Base-by-base conservation (phyloP, 768 basidiomycete species). In the Leucocoprinus sp. region DNA sequence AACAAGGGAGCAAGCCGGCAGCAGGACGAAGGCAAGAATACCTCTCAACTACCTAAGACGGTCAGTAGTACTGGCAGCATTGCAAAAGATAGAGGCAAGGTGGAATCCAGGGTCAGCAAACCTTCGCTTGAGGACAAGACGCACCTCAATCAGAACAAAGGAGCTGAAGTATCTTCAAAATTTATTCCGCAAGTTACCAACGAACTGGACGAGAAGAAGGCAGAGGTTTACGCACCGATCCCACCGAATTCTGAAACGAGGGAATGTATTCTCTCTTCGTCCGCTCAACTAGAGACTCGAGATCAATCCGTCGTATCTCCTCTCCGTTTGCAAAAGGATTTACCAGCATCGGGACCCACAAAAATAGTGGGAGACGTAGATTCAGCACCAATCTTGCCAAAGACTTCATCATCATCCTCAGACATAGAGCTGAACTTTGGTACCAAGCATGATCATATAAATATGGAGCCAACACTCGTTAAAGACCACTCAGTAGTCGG, bases 21-120 rank as follows among this genome's bases (percentile, higher is more conserved):
- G 8, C 49, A 47, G 31, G 49, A 48, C 18, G 52, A 57, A 37
- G 54, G 41, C 2, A 55, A 54, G 40, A 50, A 23, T n/a, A 43
- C 12, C 11, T 36, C 36, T 5, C 11, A 12, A 5, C 23, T 19
- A 11, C 22, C 37, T 15, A 34, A 40, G 12, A 18, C 22, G 1
- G 27, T 21, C 14, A 8, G 5, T 19, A 43, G 24, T 27, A 11
- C 8, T 15, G 34, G 21, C 31, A 59, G 26, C 29, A 65, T 64
- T 46, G 18, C 51, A 33, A 64, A 64, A 35, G 39, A 48, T 63
- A 53, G 69, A 64, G 60, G 54, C 57, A 27, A 65, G 59, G 52
- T 67, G 64, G 68, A 60, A 61, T 19, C 55, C 56, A 14, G 56
- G 60, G 47, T 58, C 42, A 37, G 59, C 59, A 48, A 41, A 19